phyloP scores from a whole-genome alignment of 306 rosid species.

The Citrullus amarus region DNA sequence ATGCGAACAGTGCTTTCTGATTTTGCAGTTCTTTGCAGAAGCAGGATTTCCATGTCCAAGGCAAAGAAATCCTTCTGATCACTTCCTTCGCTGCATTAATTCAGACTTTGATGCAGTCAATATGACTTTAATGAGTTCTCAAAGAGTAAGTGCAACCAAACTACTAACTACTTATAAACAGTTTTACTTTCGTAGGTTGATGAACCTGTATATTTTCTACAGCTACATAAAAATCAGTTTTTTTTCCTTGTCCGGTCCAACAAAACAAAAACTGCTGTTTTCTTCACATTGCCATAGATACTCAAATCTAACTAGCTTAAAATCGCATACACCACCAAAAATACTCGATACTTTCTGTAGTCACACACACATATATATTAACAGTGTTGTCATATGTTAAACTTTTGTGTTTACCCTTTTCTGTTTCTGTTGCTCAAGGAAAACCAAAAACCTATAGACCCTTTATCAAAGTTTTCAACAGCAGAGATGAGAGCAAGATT shows the following conservation, averaged over 20 bases:
- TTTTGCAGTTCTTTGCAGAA: constrained; percentile 63
- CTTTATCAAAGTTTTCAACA: constrained; percentile 64
- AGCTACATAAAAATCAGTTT: not conserved
- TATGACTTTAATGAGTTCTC: constrained; percentile 26
- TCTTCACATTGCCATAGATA: not conserved
- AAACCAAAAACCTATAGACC: constrained; percentile 56
- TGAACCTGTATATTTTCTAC: not conserved
- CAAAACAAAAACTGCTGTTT: not conserved
- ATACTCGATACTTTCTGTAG: not conserved
- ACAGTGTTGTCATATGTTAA: not conserved
- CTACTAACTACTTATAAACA: not conserved
- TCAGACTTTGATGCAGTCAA: constrained; percentile 72
- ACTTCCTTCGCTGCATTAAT: constrained; percentile 80
- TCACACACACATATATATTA: not conserved
- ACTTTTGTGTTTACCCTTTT: not conserved
- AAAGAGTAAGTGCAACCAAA: constrained; percentile 29
- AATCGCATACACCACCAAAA: not conserved
- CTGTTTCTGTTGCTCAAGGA: constrained; percentile 27
- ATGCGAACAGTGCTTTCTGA: not conserved
- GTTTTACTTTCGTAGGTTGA: not conserved
- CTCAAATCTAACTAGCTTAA: not conserved
- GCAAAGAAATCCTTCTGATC: constrained; percentile 89
- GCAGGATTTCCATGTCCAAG: constrained; percentile 91
- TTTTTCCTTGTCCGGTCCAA: not conserved
- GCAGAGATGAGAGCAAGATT: constrained; percentile 67